Conservation (phyloP, 306 rosid species). For the Abrus precatorius region DNA sequence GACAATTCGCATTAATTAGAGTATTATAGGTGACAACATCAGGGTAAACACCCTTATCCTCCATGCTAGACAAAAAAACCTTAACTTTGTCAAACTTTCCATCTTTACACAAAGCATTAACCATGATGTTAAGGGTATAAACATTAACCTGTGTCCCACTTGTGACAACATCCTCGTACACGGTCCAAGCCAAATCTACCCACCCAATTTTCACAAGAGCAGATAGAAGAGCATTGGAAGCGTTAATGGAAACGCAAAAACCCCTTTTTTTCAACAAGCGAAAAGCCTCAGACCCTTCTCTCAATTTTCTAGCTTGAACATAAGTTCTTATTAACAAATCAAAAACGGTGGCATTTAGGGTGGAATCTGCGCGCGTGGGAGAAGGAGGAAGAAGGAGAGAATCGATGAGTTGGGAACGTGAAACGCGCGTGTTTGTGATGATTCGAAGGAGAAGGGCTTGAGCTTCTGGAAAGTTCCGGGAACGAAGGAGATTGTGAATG, state of each 20-base stretch:
- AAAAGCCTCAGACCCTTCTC: slow-evolving; percentile 86
- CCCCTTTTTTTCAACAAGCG: slow-evolving; percentile 60
- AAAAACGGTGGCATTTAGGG: slow-evolving; percentile 50
- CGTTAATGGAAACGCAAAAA: slow-evolving; percentile 66
- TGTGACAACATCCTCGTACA: slow-evolving; percentile 62
- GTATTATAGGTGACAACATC: slow-evolving; percentile 86
- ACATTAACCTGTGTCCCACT: slow-evolving; percentile 68
- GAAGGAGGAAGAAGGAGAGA: slow-evolving; percentile 55
- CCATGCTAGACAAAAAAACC: slow-evolving; percentile 69
- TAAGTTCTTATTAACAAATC: slow-evolving; percentile 85
- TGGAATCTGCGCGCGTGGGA: not conserved
- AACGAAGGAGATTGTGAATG: slow-evolving; percentile 62
- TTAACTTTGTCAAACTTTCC: slow-evolving; percentile 57
- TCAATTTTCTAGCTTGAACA: slow-evolving; percentile 84
- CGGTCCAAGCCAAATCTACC: slow-evolving; percentile 83
- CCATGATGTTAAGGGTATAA: slow-evolving; percentile 88
- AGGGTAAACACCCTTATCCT: slow-evolving; percentile 64
- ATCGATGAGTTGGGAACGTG: slow-evolving; percentile 67
- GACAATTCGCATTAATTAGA: slow-evolving; percentile 74
- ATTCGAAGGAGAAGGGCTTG: slow-evolving; percentile 76
- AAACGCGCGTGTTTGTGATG: slow-evolving; percentile 76
- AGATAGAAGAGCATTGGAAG: slow-evolving; percentile 83
- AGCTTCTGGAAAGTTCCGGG: slow-evolving; percentile 73
- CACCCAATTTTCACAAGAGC: slow-evolving; percentile 87
- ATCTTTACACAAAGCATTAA: slow-evolving; percentile 87